Conservation (phyloP, 2,329 filamentous ascomycete species). For the Xylariaceae sp. region DNA sequence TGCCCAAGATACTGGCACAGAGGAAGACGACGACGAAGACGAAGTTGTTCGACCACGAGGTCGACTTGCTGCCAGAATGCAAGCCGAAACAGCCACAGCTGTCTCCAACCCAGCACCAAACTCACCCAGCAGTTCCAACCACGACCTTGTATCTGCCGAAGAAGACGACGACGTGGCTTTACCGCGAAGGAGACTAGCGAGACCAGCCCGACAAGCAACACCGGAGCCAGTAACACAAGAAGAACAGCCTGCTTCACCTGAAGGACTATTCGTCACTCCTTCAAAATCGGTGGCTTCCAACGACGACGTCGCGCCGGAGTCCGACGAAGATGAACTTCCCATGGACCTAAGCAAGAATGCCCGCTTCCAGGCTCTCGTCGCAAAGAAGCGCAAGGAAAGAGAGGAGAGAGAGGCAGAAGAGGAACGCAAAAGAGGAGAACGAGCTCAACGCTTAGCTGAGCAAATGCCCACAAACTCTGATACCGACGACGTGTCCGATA, state of each 20-base stretch:
- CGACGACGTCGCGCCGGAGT: conserved; percentile 32
- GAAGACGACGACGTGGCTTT: conserved; percentile 29
- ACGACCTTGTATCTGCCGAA: conserved; percentile 8
- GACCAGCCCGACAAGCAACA: conserved; percentile 22
- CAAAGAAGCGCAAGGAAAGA: conserved; percentile 70
- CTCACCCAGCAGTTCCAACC: conserved; percentile 9
- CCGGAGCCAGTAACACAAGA: conserved; percentile 28
- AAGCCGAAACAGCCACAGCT: conserved; percentile 15
- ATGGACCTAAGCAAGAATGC: conserved; percentile 45
- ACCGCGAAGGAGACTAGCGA: conserved; percentile 25
- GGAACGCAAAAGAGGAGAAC: conserved; percentile 47
- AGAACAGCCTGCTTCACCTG: conserved; percentile 42
- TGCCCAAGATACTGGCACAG: conserved; percentile 36
- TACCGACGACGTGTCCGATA: conserved; percentile 57
- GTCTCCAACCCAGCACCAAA: conserved; percentile 9
- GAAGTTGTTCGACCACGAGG: conserved; percentile 42
- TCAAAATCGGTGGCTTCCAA: conserved; percentile 26
- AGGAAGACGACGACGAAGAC: conserved; percentile 36
- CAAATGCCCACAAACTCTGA: conserved; percentile 39
- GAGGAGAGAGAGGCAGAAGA: conserved; percentile 63
- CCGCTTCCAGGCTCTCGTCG: conserved; percentile 69
- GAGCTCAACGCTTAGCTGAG: conserved; percentile 39
- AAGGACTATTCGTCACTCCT: conserved; percentile 56
- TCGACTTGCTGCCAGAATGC: conserved; percentile 35
- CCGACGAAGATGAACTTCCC: conserved; percentile 46